Conservation (phyloP, 805 yeast species). For the Starmerella scarabaei region DNA sequence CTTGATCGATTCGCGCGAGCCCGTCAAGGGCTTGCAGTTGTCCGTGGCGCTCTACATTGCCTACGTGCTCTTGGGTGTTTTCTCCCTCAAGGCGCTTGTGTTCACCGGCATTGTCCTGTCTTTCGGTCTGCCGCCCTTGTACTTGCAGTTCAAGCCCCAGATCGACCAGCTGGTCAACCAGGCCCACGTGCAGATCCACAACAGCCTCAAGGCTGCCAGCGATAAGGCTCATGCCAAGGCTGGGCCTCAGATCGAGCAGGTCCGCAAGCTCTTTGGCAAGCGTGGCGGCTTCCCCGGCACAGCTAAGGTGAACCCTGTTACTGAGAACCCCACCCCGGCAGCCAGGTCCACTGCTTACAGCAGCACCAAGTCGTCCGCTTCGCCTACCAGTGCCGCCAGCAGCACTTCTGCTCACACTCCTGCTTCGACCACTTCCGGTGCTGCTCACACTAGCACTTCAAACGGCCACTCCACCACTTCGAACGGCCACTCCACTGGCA, state of each 20-base stretch:
- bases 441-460: conserved; percentile 13
- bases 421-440: not conserved
- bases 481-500: conserved; percentile 4
- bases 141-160: conserved; percentile 60
- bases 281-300: conserved; percentile 28
- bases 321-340: conserved; percentile 20
- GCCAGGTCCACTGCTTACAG: conserved; percentile 11
- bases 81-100: conserved; percentile 57
- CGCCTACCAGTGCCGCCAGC: conserved; percentile 1
- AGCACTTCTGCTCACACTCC: not conserved
- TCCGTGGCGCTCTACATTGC: conserved; percentile 62
- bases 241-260: conserved; percentile 28
- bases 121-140: conserved; percentile 66
- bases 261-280: conserved; percentile 24
- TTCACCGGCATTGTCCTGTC: conserved; percentile 44
- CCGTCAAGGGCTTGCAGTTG: conserved; percentile 41
- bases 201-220: conserved; percentile 19
- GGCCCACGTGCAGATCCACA: conserved; percentile 21
- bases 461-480: conserved; percentile 6
- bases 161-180: conserved; percentile 40
- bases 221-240: conserved; percentile 24
- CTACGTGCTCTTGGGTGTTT: conserved; percentile 60
- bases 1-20: conserved; percentile 34
- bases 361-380: not conserved
- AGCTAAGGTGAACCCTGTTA: conserved; percentile 15